Conservation (phyloP, 331 rosid genomes). For the Rhamnella rubrinervis region DNA sequence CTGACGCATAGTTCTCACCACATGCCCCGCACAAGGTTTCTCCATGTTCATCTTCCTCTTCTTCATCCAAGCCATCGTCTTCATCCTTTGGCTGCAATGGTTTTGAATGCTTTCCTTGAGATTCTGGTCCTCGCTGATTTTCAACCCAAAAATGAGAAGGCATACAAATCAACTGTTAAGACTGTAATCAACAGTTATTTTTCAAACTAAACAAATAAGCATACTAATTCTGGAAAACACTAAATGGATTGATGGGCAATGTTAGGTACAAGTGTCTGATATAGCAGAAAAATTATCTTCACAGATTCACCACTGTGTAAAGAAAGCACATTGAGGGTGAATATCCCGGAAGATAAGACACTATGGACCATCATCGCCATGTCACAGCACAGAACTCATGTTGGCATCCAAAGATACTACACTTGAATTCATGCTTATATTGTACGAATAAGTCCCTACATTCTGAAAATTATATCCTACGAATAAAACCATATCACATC, state of each 20-base stretch:
- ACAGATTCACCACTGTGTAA: neutral
- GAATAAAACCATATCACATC: no score
- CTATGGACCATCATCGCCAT: neutral
- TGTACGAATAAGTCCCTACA: no score
- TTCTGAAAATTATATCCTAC: no score
- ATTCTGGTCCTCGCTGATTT: conserved; percentile 62
- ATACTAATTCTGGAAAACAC: neutral
- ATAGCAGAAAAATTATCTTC: neutral
- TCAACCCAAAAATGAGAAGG: conserved; percentile 15
- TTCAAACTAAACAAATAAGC: neutral
- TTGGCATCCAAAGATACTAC: neutral
- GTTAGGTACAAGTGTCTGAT: neutral
- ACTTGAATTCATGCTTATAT: no score
- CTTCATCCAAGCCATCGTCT: conserved; percentile 66
- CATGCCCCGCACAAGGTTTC: conserved; percentile 92
- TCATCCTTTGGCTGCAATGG: conserved; percentile 54
- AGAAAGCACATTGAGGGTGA: neutral
- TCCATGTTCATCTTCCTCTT: conserved; percentile 86
- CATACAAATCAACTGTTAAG: neutral
- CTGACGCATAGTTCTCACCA: conserved; percentile 73
- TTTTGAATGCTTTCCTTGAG: conserved; percentile 48
- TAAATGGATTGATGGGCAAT: neutral
- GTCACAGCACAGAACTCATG: neutral
- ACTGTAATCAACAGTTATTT: neutral
- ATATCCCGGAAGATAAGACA: neutral